Conservation (phyloP, 208 protist genomes). For the Porcisia deanei region DNA sequence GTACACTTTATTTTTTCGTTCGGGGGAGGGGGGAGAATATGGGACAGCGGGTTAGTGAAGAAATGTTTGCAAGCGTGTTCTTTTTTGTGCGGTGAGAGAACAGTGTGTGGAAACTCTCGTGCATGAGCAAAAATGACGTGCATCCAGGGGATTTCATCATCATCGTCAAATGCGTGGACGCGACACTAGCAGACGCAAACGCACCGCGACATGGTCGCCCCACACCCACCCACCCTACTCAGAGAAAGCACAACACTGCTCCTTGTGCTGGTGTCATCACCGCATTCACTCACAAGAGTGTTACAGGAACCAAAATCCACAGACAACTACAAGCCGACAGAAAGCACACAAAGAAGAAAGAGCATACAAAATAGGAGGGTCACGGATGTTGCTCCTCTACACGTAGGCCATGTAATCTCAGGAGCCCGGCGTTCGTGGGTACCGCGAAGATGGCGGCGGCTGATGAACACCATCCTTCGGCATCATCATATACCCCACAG, state of each 20-base stretch:
- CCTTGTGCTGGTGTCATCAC: neutral
- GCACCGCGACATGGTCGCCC: neutral
- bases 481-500: conserved; percentile 68
- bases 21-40: neutral
- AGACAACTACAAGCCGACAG: neutral
- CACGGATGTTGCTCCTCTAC: neutral
- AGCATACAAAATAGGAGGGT: neutral
- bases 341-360: neutral
- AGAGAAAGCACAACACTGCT: neutral
- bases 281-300: neutral
- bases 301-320: neutral
- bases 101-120: neutral
- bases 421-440: conserved; percentile 11
- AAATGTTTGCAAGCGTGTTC: neutral
- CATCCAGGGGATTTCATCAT: neutral
- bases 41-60: neutral
- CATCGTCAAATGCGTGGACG: neutral
- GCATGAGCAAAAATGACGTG: neutral
- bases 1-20: no score
- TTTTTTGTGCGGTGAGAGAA: neutral
- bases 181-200: neutral
- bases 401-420: neutral
- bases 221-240: neutral
- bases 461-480: conserved; percentile 38
- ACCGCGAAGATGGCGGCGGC: conserved; percentile 5